phyloP scores from a whole-genome alignment of 1,284 basidiomycete species.

The Flammula alnicola region DNA sequence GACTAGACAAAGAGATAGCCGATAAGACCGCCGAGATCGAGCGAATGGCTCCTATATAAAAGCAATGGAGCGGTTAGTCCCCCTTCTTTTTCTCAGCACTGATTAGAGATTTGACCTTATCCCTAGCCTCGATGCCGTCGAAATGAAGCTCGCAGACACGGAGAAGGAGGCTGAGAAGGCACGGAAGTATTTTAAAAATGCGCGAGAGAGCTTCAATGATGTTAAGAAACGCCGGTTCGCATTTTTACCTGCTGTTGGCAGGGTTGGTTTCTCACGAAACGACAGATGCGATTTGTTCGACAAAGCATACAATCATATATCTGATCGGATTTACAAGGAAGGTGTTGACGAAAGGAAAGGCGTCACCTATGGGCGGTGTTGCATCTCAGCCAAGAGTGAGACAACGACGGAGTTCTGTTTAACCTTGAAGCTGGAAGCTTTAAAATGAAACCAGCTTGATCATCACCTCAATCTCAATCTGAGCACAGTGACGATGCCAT shows the following conservation, averaged over 20 bases:
- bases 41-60: conserved; percentile 94
- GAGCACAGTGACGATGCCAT: too few species aligned
- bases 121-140: conserved; percentile 94
- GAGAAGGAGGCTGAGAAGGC: conserved; percentile 81
- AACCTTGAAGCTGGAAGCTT: too few species aligned
- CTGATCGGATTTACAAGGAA: conserved; percentile 95
- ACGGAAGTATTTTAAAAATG: conserved; percentile 83
- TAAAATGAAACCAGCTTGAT: too few species aligned
- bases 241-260: background rate
- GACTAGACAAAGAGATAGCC: conserved; percentile 79
- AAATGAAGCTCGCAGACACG: conserved; percentile 74
- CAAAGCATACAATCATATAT: conserved; percentile 96
- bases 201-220: conserved; percentile 90
- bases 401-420: too few species aligned
- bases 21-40: conserved; percentile 87
- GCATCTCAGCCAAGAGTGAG: too few species aligned
- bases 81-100: too few species aligned
- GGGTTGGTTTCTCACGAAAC: conserved; percentile 1
- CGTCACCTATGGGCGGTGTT: conserved; percentile 92
- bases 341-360: conserved; percentile 94
- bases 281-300: conserved; percentile 83
- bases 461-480: too few species aligned
- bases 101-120: too few species aligned
- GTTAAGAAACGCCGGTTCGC: conserved; percentile 81
- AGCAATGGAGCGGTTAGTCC: conserved; percentile 90